Percentiles rank a stretch among this genome's conserved stretches.
phyloP scores from a whole-genome alignment of 2,329 filamentous ascomycete genomes.

The Pseudogymnoascus sp. region DNA sequence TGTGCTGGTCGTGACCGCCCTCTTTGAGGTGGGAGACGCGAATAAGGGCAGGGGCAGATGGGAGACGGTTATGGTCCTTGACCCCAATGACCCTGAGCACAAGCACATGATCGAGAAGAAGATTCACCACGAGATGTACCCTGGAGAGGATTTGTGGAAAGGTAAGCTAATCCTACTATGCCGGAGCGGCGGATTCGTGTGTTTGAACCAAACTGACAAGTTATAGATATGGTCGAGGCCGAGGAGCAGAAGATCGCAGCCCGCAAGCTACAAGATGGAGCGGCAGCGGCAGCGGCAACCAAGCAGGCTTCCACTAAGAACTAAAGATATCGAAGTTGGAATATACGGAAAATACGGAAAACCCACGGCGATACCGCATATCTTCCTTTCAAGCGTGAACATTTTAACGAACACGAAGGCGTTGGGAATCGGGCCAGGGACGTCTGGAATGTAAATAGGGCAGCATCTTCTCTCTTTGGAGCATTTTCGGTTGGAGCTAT shows the following conservation, averaged over 20 bases:
- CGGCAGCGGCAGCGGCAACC: neutral
- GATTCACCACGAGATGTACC: conserved; percentile 80
- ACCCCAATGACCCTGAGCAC: conserved; percentile 76
- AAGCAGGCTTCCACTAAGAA: neutral
- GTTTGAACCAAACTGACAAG: conserved; percentile 18
- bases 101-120: conserved; percentile 80
- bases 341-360: neutral
- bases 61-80: conserved; percentile 77
- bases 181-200: neutral
- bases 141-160: conserved; percentile 90
- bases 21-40: conserved; percentile 68
- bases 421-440: neutral
- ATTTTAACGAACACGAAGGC: conserved; percentile 6
- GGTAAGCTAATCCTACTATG: conserved; percentile 43
- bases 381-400: neutral
- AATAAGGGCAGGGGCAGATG: conserved; percentile 69
- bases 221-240: conserved; percentile 70
- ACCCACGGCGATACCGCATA: neutral
- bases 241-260: conserved; percentile 60
- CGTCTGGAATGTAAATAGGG: conserved; percentile 1
- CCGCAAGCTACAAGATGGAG: conserved; percentile 18
- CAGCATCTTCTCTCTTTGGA: conserved; percentile 9
- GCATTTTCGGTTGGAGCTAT: neutral
- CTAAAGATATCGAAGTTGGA: neutral
- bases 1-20: conserved; percentile 60